A percentile compares a stretch with the other conserved stretches of the same genome.
Conservation (phyloP, 441 rosid species). For the Erysimum cheiri region DNA sequence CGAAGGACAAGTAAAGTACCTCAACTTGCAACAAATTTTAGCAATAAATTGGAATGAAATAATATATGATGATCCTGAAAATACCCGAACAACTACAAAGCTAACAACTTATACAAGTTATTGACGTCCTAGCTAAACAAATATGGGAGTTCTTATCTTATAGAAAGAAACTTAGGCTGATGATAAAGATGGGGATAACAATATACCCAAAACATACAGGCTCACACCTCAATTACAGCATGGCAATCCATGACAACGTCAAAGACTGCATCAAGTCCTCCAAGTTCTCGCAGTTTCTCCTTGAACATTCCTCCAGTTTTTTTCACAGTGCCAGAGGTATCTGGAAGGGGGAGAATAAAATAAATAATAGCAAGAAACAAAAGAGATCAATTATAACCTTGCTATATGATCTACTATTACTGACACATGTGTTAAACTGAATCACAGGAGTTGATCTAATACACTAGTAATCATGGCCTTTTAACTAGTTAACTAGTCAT, state of each 20-base stretch:
- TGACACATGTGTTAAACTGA: background rate
- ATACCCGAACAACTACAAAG: background rate
- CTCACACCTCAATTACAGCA: slow-evolving; percentile 83
- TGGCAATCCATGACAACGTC: slow-evolving; percentile 79
- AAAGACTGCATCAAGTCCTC: slow-evolving; percentile 91
- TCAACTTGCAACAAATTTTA: background rate
- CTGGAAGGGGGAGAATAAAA: slow-evolving; percentile 47
- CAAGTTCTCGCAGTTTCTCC: slow-evolving; percentile 82
- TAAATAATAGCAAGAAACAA: slow-evolving; percentile 21
- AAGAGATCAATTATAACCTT: background rate
- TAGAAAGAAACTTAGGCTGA: background rate
- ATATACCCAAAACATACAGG: slow-evolving; percentile 50
- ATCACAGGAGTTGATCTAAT: background rate
- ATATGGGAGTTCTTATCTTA: background rate
- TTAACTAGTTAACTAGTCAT: slow-evolving; percentile 2
- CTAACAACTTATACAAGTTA: slow-evolving; percentile 11
- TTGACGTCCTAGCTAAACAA: slow-evolving; percentile 1
- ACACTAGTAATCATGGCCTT: background rate
- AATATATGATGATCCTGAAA: background rate
- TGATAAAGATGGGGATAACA: slow-evolving; percentile 11
- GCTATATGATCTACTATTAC: background rate
- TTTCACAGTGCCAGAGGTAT: slow-evolving; percentile 70
- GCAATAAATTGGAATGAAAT: background rate
- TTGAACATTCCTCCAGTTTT: slow-evolving; percentile 78
- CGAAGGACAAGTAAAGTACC: background rate